phyloP scores from a whole-genome alignment of 164 flowering plant species.

The Warburgia ugandensis region DNA sequence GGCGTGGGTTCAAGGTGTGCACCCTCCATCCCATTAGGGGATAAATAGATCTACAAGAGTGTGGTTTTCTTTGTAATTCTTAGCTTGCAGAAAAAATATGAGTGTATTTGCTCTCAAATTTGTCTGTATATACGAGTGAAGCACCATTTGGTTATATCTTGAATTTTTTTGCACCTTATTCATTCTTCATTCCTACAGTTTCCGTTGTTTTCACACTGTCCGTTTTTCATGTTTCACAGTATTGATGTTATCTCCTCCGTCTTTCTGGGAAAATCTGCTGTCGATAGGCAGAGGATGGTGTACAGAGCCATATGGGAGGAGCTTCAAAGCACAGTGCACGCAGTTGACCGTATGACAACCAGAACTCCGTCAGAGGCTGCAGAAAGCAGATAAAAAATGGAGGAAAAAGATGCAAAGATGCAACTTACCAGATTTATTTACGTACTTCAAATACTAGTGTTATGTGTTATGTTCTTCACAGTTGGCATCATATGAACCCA shows the following conservation, averaged over 20 bases:
- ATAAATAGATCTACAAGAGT: no score
- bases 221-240: constrained; percentile 33
- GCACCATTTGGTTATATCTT: no score
- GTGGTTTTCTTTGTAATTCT: no score
- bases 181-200: neutral
- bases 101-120: no score
- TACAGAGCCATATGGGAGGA: constrained; percentile 98
- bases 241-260: constrained; percentile 70
- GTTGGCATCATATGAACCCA: neutral
- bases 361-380: constrained; percentile 69
- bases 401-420: no score
- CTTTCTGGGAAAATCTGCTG: constrained; percentile 83
- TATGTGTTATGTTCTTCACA: no score
- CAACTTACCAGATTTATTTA: no score
- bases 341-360: constrained; percentile 94
- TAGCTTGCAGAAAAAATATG: neutral
- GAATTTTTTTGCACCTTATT: no score
- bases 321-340: constrained; percentile 89
- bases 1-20: no score
- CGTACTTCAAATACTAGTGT: no score
- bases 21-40: no score
- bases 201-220: neutral
- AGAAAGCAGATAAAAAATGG: neutral
- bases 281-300: constrained; percentile 96
- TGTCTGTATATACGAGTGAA: no score